These are phyloP conservation scores for Corchorus capsularis DNA, from an alignment of 345 rosid species.

Conservation along the genomic window DNA sequence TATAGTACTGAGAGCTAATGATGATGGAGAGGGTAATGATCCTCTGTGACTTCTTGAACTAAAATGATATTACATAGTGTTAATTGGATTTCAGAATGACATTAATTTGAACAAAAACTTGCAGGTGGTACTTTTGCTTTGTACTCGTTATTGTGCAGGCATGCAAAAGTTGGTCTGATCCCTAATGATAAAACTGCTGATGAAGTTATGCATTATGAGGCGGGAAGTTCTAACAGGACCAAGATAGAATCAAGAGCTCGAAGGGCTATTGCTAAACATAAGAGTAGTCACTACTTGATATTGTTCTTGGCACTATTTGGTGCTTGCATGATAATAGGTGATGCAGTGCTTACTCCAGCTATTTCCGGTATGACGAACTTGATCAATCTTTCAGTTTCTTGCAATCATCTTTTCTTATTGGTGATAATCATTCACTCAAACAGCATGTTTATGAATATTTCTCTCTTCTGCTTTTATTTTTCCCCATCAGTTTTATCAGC, in stretches of 20 bases:
- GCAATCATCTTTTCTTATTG: neutral
- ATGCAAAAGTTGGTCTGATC: constrained; percentile 55
- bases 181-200: constrained; percentile 39
- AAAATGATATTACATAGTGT: neutral
- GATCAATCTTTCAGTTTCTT: constrained; percentile 9
- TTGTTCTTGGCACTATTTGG: constrained; percentile 57
- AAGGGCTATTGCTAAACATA: constrained; percentile 43
- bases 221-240: constrained; percentile 27
- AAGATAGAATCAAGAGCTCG: constrained; percentile 47
- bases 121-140: constrained; percentile 67
- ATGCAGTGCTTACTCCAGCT: constrained; percentile 63
- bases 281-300: constrained; percentile 50
- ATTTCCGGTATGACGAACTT: constrained; percentile 49
- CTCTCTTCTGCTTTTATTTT: neutral
- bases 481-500: constrained; percentile 54
- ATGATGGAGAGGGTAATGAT: constrained; percentile 63
- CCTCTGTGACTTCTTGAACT: neutral
- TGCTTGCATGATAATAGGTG: constrained; percentile 60
- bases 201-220: constrained; percentile 31
- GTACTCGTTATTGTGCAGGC: constrained; percentile 61
- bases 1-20: constrained; percentile 56
- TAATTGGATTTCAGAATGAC: neutral
- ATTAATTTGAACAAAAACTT: constrained; percentile 18
- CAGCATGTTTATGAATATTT: neutral
- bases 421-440: neutral